Conservation (phyloP, 768 basidiomycete species). For the Lanmaoa rubissima region DNA sequence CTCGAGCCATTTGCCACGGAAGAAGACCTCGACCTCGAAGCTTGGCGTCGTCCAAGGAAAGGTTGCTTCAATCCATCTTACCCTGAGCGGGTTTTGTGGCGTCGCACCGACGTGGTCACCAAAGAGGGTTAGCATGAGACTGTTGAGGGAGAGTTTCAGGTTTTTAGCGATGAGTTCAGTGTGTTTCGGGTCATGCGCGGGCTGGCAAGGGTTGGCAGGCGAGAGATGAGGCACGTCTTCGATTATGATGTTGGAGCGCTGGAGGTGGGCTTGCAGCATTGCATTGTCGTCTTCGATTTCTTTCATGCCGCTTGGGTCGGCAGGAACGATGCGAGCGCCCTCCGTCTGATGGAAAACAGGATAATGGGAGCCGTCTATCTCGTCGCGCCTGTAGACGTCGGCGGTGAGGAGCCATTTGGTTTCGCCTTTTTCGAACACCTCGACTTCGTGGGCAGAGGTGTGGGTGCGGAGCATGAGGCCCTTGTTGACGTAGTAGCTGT, state of each 20-base stretch:
- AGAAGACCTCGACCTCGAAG: slow-evolving; percentile 97
- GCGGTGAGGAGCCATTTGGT: slow-evolving; percentile 90
- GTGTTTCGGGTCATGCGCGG: slow-evolving; percentile 68
- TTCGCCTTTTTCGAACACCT: slow-evolving; percentile 74
- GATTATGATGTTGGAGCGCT: slow-evolving; percentile 75
- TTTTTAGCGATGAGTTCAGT: slow-evolving; percentile 78
- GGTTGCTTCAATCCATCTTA: slow-evolving; percentile 97
- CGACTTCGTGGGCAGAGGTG: slow-evolving; percentile 97
- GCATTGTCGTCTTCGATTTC: slow-evolving; percentile 73
- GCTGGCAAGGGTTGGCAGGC: slow-evolving; percentile 77
- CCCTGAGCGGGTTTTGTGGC: slow-evolving; percentile 69
- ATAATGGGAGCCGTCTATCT: slow-evolving; percentile 95
- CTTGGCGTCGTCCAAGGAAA: slow-evolving; percentile 98
- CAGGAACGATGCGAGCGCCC: slow-evolving; percentile 79
- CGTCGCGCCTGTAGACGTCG: slow-evolving; percentile 97
- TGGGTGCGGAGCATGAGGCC: slow-evolving; percentile 93
- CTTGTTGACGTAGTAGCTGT: slow-evolving; percentile 95
- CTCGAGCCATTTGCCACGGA: slow-evolving; percentile 95
- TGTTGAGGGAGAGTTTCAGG: slow-evolving; percentile 87
- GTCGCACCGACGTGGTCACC: slow-evolving; percentile 52
- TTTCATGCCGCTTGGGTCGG: slow-evolving; percentile 53
- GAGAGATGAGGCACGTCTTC: slow-evolving; percentile 80
- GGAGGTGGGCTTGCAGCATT: slow-evolving; percentile 56
- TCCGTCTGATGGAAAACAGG: slow-evolving; percentile 99
- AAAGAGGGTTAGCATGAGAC: slow-evolving; percentile 80